Evolutionary conservation across 768 basidiomycete species (phyloP), one percentile per base, ranked within the genome.

Genomic region (Lactarius quietus): DNA sequence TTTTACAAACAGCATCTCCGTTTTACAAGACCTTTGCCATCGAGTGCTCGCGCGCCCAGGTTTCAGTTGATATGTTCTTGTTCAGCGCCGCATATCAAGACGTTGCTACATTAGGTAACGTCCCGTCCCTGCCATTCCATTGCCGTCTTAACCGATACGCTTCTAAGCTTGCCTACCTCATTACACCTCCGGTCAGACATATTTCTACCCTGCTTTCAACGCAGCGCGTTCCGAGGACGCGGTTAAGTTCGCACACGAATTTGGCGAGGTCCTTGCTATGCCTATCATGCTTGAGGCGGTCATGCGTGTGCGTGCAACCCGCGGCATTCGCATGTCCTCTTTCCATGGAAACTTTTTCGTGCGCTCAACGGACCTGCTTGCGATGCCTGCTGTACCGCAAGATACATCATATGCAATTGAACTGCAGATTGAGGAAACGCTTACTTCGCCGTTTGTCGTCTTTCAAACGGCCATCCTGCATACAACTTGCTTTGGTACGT

Each of bases 21-120:
- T 99, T 96, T 81, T 98, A 98, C 83, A 99, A 99, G 81, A 93
- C 92, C 0, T 98, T 98, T 70, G 95, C 97, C 20, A 99, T 98
- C 72, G 97, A 98, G 71, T 98, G 96, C 74, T 98, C 96, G 15
- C 87, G 95, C 64, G 88, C 92, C 6, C 97, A 98, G 76, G 93
- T 99, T 53, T 93, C 95, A 0, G 96, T 98, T 64, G 96, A 98
- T 75, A 98, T 99, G 96, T 98, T 98, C 88, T 81, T 99, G 64
- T 98, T 98, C 81, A 92, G 92, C 69, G 83, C 93, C 9, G 81
- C 83, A 23, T 99, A 98, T 74, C 95, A 95, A 70, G 97, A 98
- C 77, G 93, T 98, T 52, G 94, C 97, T 1, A 94, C 88, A 65
- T 82, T 99, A 20, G 89, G 94, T 93, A 73, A 55, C 83, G 61